Conservation (phyloP, 352 stramenopile genomes). For the Pythium phragmiticola region DNA sequence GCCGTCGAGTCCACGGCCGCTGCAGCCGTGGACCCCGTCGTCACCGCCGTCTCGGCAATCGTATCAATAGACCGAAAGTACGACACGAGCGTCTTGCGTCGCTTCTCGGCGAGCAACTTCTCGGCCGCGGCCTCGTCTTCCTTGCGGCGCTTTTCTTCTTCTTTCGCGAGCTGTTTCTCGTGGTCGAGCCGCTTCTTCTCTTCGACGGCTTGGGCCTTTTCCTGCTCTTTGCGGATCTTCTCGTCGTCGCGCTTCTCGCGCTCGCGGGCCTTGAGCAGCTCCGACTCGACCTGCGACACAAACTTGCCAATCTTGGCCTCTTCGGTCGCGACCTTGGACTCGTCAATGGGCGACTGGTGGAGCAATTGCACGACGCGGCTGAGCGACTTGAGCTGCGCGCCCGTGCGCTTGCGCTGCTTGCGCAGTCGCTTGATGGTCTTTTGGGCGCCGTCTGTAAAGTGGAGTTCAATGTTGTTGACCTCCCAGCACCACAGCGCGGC, state of each 20-base stretch:
- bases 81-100: conserved; percentile 59
- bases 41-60: not conserved
- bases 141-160: conserved; percentile 60
- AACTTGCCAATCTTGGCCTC: conserved; percentile 84
- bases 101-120: conserved; percentile 47
- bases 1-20: not conserved
- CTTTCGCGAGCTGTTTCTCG: conserved; percentile 58
- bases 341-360: conserved; percentile 65
- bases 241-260: conserved; percentile 29
- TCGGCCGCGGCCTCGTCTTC: conserved; percentile 53
- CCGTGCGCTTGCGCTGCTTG: conserved; percentile 76
- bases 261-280: conserved; percentile 58
- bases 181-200: conserved; percentile 58
- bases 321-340: conserved; percentile 77
- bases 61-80: conserved; percentile 62
- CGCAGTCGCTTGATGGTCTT: conserved; percentile 79
- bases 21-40: not conserved
- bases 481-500: conserved; percentile 87
- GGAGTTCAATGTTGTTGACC: conserved; percentile 69
- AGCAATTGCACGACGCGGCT: conserved; percentile 65
- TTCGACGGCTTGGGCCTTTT: conserved; percentile 48
- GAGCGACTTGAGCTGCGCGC: conserved; percentile 69
- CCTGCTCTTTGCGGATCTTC: conserved; percentile 53
- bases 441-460: conserved; percentile 63
- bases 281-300: conserved; percentile 53